Evolutionary conservation across 2,329 filamentous ascomycete genomes (phyloP).

Genomic region (Penicillium crustosum): DNA sequence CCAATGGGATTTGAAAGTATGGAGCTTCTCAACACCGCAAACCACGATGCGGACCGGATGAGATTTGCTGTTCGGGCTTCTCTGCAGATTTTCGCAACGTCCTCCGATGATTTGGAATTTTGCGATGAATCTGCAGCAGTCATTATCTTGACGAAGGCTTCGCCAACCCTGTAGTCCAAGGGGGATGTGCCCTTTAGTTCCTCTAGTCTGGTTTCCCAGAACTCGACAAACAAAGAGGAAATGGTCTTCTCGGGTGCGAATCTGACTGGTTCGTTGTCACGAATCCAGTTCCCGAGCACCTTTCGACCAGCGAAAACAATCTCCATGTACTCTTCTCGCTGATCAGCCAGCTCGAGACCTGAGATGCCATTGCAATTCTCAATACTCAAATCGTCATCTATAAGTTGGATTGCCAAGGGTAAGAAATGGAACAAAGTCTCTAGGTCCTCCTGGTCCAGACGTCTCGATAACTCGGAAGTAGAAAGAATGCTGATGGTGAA

Average conservation of each 20-base stretch:
- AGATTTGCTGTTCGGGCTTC: conserved; percentile 42
- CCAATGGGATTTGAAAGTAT: conserved; percentile 51
- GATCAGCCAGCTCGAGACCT: conserved; percentile 47
- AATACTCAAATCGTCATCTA: conserved; percentile 61
- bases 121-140: conserved; percentile 32
- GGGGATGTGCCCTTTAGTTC: conserved; percentile 32
- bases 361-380: conserved; percentile 56
- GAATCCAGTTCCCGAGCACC: conserved; percentile 48
- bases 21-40: conserved; percentile 51
- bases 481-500: conserved; percentile 65
- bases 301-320: conserved; percentile 53
- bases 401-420: conserved; percentile 55
- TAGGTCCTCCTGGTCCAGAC: conserved; percentile 33
- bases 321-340: conserved; percentile 54
- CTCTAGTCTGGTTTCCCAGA: conserved; percentile 41
- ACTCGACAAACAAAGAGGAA: conserved; percentile 25
- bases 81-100: conserved; percentile 37
- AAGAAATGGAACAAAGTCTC: conserved; percentile 52
- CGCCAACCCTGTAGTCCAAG: conserved; percentile 40
- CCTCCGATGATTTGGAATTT: conserved; percentile 31
- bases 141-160: conserved; percentile 43
- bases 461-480: conserved; percentile 36
- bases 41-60: conserved; percentile 49
- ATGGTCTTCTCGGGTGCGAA: conserved; percentile 20
- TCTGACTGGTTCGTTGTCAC: conserved; percentile 22